Base-by-base conservation (phyloP, 1,284 basidiomycete species). In the Ganoderma sp. region DNA sequence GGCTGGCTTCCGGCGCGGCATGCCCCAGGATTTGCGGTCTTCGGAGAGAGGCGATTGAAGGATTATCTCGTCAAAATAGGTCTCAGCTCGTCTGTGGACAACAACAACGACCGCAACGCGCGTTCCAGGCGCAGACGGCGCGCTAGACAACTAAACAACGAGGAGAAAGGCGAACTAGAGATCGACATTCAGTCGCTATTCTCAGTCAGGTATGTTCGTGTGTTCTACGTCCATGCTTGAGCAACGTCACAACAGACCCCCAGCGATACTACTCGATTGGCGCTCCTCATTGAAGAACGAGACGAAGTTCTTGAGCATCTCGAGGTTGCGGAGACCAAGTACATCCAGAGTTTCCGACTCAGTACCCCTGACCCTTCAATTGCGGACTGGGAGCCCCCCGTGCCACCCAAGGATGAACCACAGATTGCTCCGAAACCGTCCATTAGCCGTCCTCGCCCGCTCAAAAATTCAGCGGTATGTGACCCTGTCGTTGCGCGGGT, bases 301-400 rank as follows among this genome's bases (percentile, higher is more conserved):
- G 90, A 91, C 69, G 84, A 86, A 73, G 88, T 93, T 25, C 80
- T 95, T 28, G 87, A 93, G 70, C 87, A 90, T 68, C 84, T 95
- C 9, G 93, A 95, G 80, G 85, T 89, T 61, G 90, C 91, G 2
- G 93, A 94, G 80, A 87, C 90, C 7, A 85, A 84, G 74, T 94
- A 94, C 75, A 92, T 95, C 72, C 82, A 83, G 63, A 92, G 90
- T 0, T 93, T 94, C 81, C 82, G 86, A n/a, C 80, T 90, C 9
- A 85, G 87, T 0, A 91, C 90, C 0, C 90, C 90, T 6, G 89
- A 89, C 67, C 88, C 88, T 10, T 82, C 82, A 15, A 74, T 82
- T 17, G 74, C 75, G 14, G 80, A 82, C 64, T 76, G 78, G 61
- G 71, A 77, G 32, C 75, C 74, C 15, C 77, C 85, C 80, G 70